Conservation (phyloP, 192 early-diverging fungal genomes). For the Thamnidium elegans region DNA sequence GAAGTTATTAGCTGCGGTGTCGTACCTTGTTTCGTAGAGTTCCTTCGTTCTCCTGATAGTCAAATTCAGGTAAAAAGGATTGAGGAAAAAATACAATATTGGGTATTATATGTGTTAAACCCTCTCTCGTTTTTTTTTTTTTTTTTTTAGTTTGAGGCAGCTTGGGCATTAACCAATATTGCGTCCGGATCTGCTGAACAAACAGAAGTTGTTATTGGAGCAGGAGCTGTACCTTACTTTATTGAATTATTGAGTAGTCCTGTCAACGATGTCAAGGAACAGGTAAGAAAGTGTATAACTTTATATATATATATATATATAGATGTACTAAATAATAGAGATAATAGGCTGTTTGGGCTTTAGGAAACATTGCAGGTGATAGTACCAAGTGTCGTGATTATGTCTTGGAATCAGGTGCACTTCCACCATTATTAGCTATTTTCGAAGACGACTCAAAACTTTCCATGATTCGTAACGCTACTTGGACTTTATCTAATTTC, state of each 20-base stretch:
- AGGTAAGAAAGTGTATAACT: conserved; percentile 18
- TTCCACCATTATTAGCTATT: conserved; percentile 35
- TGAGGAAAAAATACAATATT: neutral
- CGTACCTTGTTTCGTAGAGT: conserved; percentile 49
- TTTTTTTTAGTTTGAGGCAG: conserved; percentile 55
- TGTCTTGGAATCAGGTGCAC: conserved; percentile 33
- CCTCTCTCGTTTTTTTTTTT: neutral
- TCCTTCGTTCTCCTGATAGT: conserved; percentile 36
- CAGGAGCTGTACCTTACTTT: conserved; percentile 49
- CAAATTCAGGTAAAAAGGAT: conserved; percentile 30
- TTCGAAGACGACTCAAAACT: conserved; percentile 28
- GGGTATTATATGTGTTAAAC: too few species aligned
- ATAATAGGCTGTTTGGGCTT: conserved; percentile 45
- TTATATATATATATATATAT: neutral
- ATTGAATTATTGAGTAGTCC: conserved; percentile 36
- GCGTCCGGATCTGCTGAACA: conserved; percentile 45
- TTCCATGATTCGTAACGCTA: conserved; percentile 74
- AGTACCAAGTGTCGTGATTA: conserved; percentile 38
- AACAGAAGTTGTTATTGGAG: conserved; percentile 40
- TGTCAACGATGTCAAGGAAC: conserved; percentile 40
- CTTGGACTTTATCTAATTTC: conserved; percentile 78
- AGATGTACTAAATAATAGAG: neutral
- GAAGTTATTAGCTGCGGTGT: conserved; percentile 45
- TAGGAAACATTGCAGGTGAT: conserved; percentile 56
- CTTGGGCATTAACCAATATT: conserved; percentile 56